phyloP scores from a whole-genome alignment of 805 yeast species.

The Candida arabinofermentans region DNA sequence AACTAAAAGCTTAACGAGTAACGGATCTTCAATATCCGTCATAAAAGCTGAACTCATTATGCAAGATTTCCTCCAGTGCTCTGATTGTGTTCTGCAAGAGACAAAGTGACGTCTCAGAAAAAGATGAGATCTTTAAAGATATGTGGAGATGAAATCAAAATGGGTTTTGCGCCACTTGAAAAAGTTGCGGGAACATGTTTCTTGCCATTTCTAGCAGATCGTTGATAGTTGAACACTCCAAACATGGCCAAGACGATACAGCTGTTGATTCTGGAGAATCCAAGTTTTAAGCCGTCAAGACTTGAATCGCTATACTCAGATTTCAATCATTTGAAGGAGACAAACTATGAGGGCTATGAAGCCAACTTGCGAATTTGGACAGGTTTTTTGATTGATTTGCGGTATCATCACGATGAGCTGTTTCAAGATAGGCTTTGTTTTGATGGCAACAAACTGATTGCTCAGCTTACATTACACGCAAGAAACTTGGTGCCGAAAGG shows the following conservation, averaged over 20 bases:
- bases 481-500: slow-evolving; percentile 22
- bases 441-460: slow-evolving; percentile 14
- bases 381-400: slow-evolving; percentile 29
- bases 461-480: slow-evolving; percentile 11
- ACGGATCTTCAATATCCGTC: slow-evolving; percentile 16
- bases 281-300: slow-evolving; percentile 36
- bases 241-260: slow-evolving; percentile 7
- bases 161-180: neutral
- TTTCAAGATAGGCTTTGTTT: slow-evolving; percentile 26
- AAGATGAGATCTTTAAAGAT: too few relatives aligned
- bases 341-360: slow-evolving; percentile 44
- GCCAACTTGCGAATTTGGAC: slow-evolving; percentile 50
- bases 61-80: neutral
- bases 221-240: neutral
- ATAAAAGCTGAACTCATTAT: slow-evolving; percentile 6
- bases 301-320: slow-evolving; percentile 46
- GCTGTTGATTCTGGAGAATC: slow-evolving; percentile 18
- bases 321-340: slow-evolving; percentile 38
- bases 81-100: too few relatives aligned
- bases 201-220: neutral
- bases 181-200: neutral
- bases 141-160: too few relatives aligned
- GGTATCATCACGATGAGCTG: slow-evolving; percentile 15
- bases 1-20: slow-evolving; percentile 10
- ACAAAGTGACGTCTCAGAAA: too few relatives aligned